Evolutionary conservation across 2,329 filamentous ascomycete species (phyloP).

Genomic region (Dothistroma septosporum): DNA sequence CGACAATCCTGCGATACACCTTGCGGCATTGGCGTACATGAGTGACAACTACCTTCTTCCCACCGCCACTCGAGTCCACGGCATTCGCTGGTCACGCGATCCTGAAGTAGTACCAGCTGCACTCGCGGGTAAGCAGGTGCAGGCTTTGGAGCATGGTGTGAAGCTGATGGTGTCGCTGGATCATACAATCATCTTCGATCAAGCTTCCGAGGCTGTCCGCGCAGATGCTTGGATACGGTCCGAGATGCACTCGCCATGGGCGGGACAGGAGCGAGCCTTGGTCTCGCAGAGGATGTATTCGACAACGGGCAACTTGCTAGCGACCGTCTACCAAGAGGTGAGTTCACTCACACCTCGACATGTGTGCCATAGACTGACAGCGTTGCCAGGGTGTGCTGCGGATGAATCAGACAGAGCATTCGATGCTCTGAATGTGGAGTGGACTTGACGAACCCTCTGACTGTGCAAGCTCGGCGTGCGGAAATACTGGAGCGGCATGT

Average conservation of each 20-base stretch:
- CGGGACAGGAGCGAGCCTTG: background rate
- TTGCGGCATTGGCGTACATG: conserved; percentile 40
- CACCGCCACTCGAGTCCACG: conserved; percentile 46
- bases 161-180: background rate
- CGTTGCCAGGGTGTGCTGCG: background rate
- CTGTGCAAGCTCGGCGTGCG: background rate
- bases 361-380: background rate
- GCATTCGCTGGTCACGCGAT: background rate
- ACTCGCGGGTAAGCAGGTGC: background rate
- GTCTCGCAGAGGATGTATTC: background rate
- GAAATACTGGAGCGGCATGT: background rate
- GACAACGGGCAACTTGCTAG: background rate
- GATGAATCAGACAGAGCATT: background rate
- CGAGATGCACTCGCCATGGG: background rate
- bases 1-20: background rate
- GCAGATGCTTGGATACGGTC: background rate
- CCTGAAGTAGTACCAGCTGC: background rate
- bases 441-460: background rate
- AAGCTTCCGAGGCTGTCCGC: background rate
- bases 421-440: background rate
- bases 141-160: background rate
- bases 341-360: background rate
- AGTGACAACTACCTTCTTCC: conserved; percentile 62
- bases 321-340: background rate
- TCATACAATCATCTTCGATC: background rate